Base-by-base conservation (phyloP, 768 basidiomycete species). In the Pleurotus pulmonarius region DNA sequence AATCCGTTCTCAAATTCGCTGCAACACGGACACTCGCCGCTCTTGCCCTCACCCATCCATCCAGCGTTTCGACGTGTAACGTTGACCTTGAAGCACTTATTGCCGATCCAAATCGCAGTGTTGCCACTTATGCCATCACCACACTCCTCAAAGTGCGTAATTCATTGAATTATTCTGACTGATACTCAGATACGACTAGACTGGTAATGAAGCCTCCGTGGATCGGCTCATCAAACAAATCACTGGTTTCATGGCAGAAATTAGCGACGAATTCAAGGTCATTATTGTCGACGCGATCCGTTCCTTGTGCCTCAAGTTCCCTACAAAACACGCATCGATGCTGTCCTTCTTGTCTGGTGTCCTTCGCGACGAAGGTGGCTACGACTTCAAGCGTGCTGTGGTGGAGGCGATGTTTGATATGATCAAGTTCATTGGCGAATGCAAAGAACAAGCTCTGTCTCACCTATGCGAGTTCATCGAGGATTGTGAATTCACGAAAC, bases 351-450 rank as follows among this genome's bases (percentile, higher is more conserved):
- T 99, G 29, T 94, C 94, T 45, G 94, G 96, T 54, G 92, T 98
- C 24, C 82, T 99, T 46, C 87, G 97, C 46, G 97, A 99, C 65
- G 97, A 99, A 73, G 97, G 97, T 56, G 97, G 97, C 4, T 98
- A 98, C 72, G 97, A 99, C 68, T 99, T 98, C 81, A 99, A 99
- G 75, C 93, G 95, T 46, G 93, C 97, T 5, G 93, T 98, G 47
- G 97, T 99, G 34, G 97, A 98, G 73, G 96, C 97, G 16, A 98
- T 99, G 68, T 98, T 99, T 69, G 97, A 99, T 72, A 99, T 99
- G 97, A 92, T 99, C 81, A 98, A 96, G 68, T 98, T 85, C 74
- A 98, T 99, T 65, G 76, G 78, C 45, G 96, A 98, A 51, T 92
- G 89, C 75, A 96, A 97, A 75, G 97, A 99, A 69, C 91, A 97